Evolutionary conservation across 2,329 filamentous ascomycete species (phyloP).

Genomic region (Ophiostoma montium): DNA sequence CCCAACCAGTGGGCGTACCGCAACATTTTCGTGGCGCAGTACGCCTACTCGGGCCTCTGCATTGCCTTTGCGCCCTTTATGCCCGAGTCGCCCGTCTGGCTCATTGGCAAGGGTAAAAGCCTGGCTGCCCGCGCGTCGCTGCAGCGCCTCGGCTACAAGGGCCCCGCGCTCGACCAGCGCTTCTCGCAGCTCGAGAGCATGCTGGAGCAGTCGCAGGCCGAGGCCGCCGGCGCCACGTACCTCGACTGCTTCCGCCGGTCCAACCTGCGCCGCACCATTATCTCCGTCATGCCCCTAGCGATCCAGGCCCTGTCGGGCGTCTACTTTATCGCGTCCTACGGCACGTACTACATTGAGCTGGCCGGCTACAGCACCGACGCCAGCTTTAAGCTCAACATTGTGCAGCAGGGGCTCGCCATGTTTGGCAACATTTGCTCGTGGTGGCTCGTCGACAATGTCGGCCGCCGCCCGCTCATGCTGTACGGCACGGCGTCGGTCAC

Average conservation of each 20-base stretch:
- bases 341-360: slow-evolving; percentile 29
- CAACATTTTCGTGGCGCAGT: slow-evolving; percentile 16
- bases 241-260: slow-evolving; percentile 34
- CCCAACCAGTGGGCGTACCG: slow-evolving; percentile 19
- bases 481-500: slow-evolving; percentile 22
- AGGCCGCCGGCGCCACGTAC: slow-evolving; percentile 34
- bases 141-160: not conserved
- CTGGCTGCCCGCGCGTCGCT: slow-evolving; percentile 10
- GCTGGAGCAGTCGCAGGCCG: slow-evolving; percentile 35
- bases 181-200: slow-evolving; percentile 13
- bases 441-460: slow-evolving; percentile 24
- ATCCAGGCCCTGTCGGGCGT: slow-evolving; percentile 19
- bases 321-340: slow-evolving; percentile 24
- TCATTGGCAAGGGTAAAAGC: not conserved
- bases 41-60: slow-evolving; percentile 14
- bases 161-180: not conserved
- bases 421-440: slow-evolving; percentile 27
- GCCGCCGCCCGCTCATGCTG: slow-evolving; percentile 23
- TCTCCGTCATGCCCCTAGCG: slow-evolving; percentile 24
- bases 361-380: slow-evolving; percentile 24
- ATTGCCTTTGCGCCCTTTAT: slow-evolving; percentile 13
- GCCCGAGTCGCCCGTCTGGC: slow-evolving; percentile 6
- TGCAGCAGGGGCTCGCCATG: slow-evolving; percentile 25
- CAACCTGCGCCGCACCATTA: slow-evolving; percentile 38
- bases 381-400: slow-evolving; percentile 18